Base-by-base conservation (phyloP, 1,284 basidiomycete genomes). In the Malassezia psittaci region DNA sequence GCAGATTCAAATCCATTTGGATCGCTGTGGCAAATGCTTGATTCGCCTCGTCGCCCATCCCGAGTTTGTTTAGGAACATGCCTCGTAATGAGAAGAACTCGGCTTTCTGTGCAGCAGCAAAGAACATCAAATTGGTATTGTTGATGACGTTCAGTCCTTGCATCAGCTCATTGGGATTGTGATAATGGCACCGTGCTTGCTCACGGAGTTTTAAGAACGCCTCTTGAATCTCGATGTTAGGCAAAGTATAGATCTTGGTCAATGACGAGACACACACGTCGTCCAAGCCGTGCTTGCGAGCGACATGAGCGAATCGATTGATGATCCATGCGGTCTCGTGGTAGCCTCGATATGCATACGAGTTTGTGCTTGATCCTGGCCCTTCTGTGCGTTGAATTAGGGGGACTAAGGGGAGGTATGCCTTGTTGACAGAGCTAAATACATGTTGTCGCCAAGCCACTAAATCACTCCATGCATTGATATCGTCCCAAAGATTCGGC, bases 281-380 rank as follows among this genome's bases (percentile, higher is more conserved):
- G 49, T 91, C 81, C 10, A 99, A 81, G 61, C 93, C 88, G 72
- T 99, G 94, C 77, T 98, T 96, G 57, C 94, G 82, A 24, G 96
- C 93, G 52, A 96, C 90, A 75, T 98, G 94, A n/a, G 96, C 96
- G 73, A 99, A 98, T 9, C 94, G 85, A 76, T 99, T 99, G 79
- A 98, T 96, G 76, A 96, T 98, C 96, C 94, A 99, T 3, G 94
- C 94, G 0, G 91, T 98, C 79, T 98, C 94, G 74, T 99, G 96
- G 76, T 90, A 98, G n/a, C 94, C 96, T 52, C 96, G 83, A 76
- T 90, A 98, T 5, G 93, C 94, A 72, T 85, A 89, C 2, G 91
- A 96, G 36, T 78, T 78, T 29, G 78, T 78, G 33, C 65, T 66
- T 7, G 68, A 68, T 41, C 67, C 67, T 59, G 85, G 88, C 8